Evolutionary conservation across 148 eudicot species (phyloP).

Genomic region (Chenopodium quinoa): DNA sequence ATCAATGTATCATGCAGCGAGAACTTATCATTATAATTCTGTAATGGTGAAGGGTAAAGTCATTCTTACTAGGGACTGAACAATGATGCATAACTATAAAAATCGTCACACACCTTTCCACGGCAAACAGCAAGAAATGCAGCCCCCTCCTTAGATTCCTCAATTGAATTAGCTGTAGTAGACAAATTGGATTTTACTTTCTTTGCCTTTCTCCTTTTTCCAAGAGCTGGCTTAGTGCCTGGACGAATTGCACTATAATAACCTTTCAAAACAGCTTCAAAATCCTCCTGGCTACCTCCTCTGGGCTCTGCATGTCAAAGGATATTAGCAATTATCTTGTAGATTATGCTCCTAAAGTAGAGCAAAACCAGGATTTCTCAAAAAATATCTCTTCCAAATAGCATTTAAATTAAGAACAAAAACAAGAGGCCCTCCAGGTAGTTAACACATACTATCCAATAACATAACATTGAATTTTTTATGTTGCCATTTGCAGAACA

Average conservation of each 20-base stretch:
- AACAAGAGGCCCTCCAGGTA: background rate
- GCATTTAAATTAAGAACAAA: background rate
- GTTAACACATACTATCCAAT: background rate
- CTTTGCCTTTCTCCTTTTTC: conserved; percentile 66
- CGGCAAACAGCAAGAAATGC: conserved; percentile 98
- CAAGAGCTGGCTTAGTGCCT: conserved; percentile 42
- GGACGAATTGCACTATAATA: conserved; percentile 63
- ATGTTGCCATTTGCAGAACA: background rate
- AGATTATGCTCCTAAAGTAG: background rate
- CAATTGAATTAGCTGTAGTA: conserved; percentile 29
- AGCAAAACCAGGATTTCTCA: background rate
- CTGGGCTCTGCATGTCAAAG: conserved; percentile 64
- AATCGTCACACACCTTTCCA: conserved; percentile 66
- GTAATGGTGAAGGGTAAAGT: background rate
- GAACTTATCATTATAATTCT: background rate
- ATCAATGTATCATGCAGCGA: background rate
- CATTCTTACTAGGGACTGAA: conserved; percentile 11
- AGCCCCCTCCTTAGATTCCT: conserved; percentile 56
- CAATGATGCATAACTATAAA: background rate
- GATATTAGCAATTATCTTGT: background rate
- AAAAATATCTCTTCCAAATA: background rate
- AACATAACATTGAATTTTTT: background rate
- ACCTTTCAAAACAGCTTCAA: conserved; percentile 65
- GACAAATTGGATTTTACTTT: conserved; percentile 39
- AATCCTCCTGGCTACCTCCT: conserved; percentile 83